Conservation (phyloP, 176 grass and related monocot genomes). For the Phoenix dactylifera region DNA sequence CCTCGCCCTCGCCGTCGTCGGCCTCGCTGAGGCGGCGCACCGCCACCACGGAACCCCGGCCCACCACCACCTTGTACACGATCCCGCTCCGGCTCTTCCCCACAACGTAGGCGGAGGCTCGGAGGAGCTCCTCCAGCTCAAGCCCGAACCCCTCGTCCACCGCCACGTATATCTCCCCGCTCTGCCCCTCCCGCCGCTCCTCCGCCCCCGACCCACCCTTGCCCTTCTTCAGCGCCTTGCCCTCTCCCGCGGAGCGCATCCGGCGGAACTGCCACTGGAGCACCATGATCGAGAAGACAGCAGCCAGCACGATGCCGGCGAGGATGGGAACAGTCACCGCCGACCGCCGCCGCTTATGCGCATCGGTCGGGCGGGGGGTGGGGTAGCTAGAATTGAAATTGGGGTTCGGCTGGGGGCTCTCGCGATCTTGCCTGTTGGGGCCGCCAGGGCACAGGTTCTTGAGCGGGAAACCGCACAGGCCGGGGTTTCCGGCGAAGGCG, state of each 20-base stretch:
- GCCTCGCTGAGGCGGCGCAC: constrained; percentile 85
- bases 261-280: constrained; percentile 76
- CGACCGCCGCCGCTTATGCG: constrained; percentile 23
- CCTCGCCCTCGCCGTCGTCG: constrained; percentile 29
- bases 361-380: constrained; percentile 14
- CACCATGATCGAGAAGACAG: constrained; percentile 34
- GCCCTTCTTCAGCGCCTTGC: constrained; percentile 40
- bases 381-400: constrained; percentile 38
- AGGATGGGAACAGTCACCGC: constrained; percentile 47
- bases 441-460: constrained; percentile 45
- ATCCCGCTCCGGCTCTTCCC: constrained; percentile 87
- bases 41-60: constrained; percentile 39
- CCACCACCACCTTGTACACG: constrained; percentile 78
- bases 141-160: constrained; percentile 81
- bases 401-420: constrained; percentile 32
- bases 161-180: constrained; percentile 65
- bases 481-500: constrained; percentile 72
- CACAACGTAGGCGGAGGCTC: constrained; percentile 76
- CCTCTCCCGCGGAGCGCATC: constrained; percentile 33
- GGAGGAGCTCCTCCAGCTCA: constrained; percentile 89
- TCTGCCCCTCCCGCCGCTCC: constrained; percentile 44
- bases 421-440: constrained; percentile 27
- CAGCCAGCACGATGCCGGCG: constrained; percentile 29
- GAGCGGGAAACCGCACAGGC: constrained; percentile 76
- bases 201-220: constrained; percentile 18